Conservation (phyloP, 2,329 filamentous ascomycete genomes). For the Raffaelea deltoideospora region DNA sequence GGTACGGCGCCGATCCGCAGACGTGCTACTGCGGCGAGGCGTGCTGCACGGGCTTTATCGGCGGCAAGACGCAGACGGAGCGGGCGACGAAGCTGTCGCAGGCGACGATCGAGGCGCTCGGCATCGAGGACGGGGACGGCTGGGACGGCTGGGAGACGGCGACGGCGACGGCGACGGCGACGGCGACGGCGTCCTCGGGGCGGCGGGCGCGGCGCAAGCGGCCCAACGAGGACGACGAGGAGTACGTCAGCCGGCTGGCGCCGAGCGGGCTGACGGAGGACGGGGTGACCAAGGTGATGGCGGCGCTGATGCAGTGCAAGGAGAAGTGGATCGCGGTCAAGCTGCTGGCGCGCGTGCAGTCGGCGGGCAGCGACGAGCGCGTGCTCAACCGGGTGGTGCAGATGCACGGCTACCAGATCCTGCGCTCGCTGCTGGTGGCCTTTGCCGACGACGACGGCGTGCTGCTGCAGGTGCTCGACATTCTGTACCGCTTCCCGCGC, state of each 20-base stretch:
- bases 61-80: conserved; percentile 94
- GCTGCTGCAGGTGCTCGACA: conserved; percentile 74
- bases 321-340: conserved; percentile 99
- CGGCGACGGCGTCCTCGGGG: conserved; percentile 74
- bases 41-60: conserved; percentile 93
- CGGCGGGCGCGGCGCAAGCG: conserved; percentile 79
- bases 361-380: conserved; percentile 62
- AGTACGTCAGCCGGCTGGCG: conserved; percentile 83
- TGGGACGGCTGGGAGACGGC: too few species aligned
- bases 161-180: too few species aligned
- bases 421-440: conserved; percentile 71
- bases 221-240: conserved; percentile 78
- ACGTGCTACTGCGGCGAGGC: conserved; percentile 91
- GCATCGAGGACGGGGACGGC: conserved; percentile 80
- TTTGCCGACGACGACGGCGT: conserved; percentile 87
- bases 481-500: conserved; percentile 76
- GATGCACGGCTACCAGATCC: conserved; percentile 93
- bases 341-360: conserved; percentile 74
- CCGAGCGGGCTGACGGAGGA: conserved; percentile 65
- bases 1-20: conserved; percentile 92
- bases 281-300: conserved; percentile 88
- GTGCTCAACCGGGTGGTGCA: conserved; percentile 80
- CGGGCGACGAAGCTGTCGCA: conserved; percentile 82
- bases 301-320: conserved; percentile 90
- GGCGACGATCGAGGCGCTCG: conserved; percentile 83